Conservation (phyloP, 768 basidiomycete species). For the Mycena vitilis region DNA sequence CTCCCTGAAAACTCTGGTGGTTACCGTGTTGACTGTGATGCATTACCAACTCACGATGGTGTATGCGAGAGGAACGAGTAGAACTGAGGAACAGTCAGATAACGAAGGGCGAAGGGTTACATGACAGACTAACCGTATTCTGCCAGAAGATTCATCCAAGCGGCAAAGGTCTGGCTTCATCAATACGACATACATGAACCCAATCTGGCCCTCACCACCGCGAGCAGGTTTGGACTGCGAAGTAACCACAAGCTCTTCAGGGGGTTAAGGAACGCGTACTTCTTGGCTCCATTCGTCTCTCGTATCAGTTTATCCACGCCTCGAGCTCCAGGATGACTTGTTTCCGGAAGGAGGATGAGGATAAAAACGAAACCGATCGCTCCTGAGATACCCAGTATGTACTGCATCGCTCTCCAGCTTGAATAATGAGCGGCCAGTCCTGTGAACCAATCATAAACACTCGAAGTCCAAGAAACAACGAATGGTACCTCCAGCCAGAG, state of each 20-base stretch:
- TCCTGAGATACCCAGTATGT: constrained; percentile 46
- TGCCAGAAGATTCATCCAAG: constrained; percentile 33
- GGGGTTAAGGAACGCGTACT: constrained; percentile 55
- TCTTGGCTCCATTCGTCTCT: constrained; percentile 19
- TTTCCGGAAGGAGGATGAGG: constrained; percentile 58
- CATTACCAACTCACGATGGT: constrained; percentile 55
- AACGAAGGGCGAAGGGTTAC: constrained; percentile 29
- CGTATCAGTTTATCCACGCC: constrained; percentile 52
- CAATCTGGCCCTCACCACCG: constrained; percentile 47
- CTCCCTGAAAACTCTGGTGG: constrained; percentile 47
- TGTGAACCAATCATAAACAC: constrained; percentile 17
- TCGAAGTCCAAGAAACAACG: neutral
- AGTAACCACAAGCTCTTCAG: constrained; percentile 52
- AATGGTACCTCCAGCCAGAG: constrained; percentile 53
- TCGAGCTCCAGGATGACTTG: constrained; percentile 58
- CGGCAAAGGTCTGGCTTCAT: constrained; percentile 25
- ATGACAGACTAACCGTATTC: constrained; percentile 49
- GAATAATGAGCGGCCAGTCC: constrained; percentile 55
- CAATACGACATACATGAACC: neutral
- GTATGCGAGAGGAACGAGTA: constrained; percentile 61
- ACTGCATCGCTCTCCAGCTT: constrained; percentile 61
- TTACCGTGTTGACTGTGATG: neutral
- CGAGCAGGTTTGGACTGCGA: constrained; percentile 57
- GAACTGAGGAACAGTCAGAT: constrained; percentile 47
- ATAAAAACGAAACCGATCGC: constrained; percentile 48